phyloP scores from a whole-genome alignment of 768 basidiomycete species.

The Termitomyces sp. region DNA sequence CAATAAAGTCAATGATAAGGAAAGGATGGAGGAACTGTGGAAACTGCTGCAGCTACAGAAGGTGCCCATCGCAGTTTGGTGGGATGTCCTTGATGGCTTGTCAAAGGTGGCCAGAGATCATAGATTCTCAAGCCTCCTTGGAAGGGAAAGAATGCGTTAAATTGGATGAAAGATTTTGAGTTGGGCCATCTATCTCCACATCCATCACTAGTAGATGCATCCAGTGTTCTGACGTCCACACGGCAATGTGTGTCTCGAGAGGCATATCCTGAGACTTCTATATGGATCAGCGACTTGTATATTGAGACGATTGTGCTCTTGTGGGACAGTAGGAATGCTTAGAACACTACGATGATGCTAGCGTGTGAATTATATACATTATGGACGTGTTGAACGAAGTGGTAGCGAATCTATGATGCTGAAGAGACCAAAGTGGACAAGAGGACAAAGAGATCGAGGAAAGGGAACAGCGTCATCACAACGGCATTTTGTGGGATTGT shows the following conservation, averaged over 20 bases:
- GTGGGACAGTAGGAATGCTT: too few relatives aligned
- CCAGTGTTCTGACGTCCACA: neutral
- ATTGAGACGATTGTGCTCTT: too few relatives aligned
- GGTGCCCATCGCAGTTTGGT: conserved; percentile 6
- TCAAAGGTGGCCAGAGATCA: neutral
- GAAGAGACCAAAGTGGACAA: neutral
- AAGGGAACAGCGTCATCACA: too few relatives aligned
- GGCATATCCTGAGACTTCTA: too few relatives aligned
- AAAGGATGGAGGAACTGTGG: conserved; percentile 3
- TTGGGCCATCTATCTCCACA: neutral
- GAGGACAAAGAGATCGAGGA: too few relatives aligned
- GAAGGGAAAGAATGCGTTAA: neutral
- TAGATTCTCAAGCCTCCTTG: neutral
- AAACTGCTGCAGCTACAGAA: conserved; percentile 3
- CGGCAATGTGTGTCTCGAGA: too few relatives aligned
- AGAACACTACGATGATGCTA: too few relatives aligned
- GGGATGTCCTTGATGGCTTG: neutral
- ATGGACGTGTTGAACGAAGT: too few relatives aligned
- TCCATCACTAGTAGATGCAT: neutral
- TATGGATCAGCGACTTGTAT: too few relatives aligned
- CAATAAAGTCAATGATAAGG: neutral
- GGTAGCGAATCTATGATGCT: too few relatives aligned
- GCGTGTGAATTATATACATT: too few relatives aligned
- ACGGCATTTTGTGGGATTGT: too few relatives aligned
- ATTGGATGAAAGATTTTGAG: neutral